These are phyloP conservation scores for Canavalia gladiata DNA, from an alignment of 306 rosid species.

Conservation along the genomic window DNA sequence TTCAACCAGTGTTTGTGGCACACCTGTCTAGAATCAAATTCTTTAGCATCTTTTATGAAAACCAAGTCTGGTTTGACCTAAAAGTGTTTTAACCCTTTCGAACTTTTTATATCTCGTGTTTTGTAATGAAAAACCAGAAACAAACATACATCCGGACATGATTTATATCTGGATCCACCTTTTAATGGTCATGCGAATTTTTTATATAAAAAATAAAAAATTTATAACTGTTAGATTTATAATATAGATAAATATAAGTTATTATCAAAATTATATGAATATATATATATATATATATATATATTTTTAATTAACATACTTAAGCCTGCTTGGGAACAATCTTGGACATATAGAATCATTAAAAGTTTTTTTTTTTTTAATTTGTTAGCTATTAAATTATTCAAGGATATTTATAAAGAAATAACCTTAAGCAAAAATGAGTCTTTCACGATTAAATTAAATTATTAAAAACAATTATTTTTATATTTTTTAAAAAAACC, in stretches of 20 bases:
- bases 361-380: too few relatives aligned
- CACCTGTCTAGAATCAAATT: slow-evolving; percentile 44
- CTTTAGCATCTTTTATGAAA: slow-evolving; percentile 8
- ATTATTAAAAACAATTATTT: not conserved
- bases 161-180: too few relatives aligned
- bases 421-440: not conserved
- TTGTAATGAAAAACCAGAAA: not conserved
- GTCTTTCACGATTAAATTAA: not conserved
- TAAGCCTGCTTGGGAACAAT: not conserved
- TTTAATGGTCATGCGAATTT: too few relatives aligned
- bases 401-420: not conserved
- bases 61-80: not conserved
- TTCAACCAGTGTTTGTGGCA: slow-evolving; percentile 33
- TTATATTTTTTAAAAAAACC: not conserved
- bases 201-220: too few relatives aligned
- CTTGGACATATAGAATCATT: not conserved
- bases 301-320: not conserved
- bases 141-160: too few relatives aligned
- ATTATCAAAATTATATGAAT: too few relatives aligned
- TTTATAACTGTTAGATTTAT: too few relatives aligned
- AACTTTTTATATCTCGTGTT: not conserved
- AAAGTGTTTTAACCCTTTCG: not conserved
- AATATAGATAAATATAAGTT: too few relatives aligned
- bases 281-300: too few relatives aligned
- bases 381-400: not conserved